Evolutionary conservation across 176 grass and related monocot species (phyloP).

Genomic region (Carex pumila): DNA sequence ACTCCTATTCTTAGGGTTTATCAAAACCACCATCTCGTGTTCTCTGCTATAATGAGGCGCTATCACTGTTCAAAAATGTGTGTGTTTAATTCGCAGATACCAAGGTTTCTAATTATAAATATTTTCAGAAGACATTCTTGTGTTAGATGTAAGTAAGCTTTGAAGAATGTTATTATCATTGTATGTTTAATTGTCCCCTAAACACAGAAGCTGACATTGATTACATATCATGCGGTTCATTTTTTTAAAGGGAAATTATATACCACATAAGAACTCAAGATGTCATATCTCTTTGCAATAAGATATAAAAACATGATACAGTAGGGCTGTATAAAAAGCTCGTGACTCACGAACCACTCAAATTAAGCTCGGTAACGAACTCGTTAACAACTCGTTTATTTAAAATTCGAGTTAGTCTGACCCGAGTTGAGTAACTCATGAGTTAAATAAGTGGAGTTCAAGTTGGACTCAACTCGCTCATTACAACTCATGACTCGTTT

Average conservation of each 20-base stretch:
- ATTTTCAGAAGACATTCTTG: neutral
- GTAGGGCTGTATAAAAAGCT: too few species aligned
- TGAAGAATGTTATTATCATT: conserved; percentile 22
- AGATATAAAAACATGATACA: too few species aligned
- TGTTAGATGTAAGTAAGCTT: conserved; percentile 6
- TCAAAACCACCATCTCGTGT: conserved; percentile 26
- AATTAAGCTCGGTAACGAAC: too few species aligned
- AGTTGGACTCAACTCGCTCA: too few species aligned
- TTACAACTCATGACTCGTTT: too few species aligned
- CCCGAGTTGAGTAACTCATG: too few species aligned
- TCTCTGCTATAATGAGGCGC: conserved; percentile 7
- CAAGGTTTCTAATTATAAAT: neutral
- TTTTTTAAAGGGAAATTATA: neutral
- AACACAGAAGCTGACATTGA: neutral
- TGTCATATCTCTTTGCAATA: too few species aligned
- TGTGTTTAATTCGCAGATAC: neutral
- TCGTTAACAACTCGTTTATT: too few species aligned
- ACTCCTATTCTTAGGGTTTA: conserved; percentile 30
- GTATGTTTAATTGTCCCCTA: neutral
- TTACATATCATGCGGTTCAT: neutral
- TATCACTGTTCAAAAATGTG: neutral
- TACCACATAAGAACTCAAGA: neutral
- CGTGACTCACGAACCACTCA: too few species aligned
- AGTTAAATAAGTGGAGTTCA: too few species aligned
- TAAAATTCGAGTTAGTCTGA: too few species aligned